Percentiles rank a stretch among this genome's conserved stretches.
Conservation (phyloP, 1,284 basidiomycete species). For the Boletellus deceptivus region DNA sequence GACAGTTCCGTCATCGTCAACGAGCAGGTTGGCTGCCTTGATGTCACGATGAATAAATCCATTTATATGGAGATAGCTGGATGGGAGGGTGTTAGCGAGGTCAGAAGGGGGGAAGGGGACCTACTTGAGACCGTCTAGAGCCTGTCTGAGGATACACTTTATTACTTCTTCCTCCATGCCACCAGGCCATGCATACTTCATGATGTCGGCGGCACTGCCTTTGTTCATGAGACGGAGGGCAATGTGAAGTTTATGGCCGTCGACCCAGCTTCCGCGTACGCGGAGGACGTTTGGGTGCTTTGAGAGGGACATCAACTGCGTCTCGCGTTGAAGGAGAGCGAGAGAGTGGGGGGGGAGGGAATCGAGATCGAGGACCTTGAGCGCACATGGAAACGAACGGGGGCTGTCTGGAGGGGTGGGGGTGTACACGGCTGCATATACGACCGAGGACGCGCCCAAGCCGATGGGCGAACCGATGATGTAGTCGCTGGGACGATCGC, state of each 20-base stretch:
- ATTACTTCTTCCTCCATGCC: constrained; percentile 87
- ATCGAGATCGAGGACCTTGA: constrained; percentile 89
- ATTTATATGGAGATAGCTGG: constrained; percentile 81
- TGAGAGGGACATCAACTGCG: constrained; percentile 89
- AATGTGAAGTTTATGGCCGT: constrained; percentile 81
- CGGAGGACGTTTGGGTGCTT: constrained; percentile 91
- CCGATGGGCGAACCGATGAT: constrained; percentile 72
- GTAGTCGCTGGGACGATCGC: constrained; percentile 71
- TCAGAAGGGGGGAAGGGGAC: constrained; percentile 23
- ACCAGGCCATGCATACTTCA: constrained; percentile 80
- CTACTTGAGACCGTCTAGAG: constrained; percentile 80
- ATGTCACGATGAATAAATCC: constrained; percentile 89
- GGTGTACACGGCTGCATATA: constrained; percentile 73
- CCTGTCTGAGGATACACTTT: constrained; percentile 79
- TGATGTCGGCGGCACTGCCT: constrained; percentile 83
- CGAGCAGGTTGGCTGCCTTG: constrained; percentile 86
- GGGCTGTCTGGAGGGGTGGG: constrained; percentile 36
- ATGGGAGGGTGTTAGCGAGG: constrained; percentile 3
- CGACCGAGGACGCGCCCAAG: constrained; percentile 85
- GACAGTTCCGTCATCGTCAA: constrained; percentile 87
- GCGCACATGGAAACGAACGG: constrained; percentile 62
- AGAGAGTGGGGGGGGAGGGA: constrained; percentile 65
- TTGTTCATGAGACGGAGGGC: constrained; percentile 88
- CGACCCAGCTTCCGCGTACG: constrained; percentile 86
- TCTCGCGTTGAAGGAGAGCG: constrained; percentile 75